phyloP scores from a whole-genome alignment of 257 asterid species.

The Linderniella brevidens region DNA sequence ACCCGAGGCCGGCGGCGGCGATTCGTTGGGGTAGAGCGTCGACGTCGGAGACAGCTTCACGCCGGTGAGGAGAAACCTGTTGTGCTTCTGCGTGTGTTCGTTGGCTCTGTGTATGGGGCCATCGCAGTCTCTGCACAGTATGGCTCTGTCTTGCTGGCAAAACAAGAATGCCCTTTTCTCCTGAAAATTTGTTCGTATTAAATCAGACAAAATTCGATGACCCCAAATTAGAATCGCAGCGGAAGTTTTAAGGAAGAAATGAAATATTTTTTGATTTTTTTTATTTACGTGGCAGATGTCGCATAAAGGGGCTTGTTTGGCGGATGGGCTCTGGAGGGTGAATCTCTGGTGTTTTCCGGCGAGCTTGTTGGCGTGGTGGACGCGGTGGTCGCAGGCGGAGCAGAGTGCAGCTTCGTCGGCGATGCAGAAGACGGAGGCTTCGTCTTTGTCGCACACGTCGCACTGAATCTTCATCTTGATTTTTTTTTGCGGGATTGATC shows the following conservation, averaged over 20 bases:
- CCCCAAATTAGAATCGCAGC: neutral
- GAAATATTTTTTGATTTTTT: neutral
- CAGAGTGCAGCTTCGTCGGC: slow-evolving; percentile 94
- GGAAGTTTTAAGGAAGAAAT: neutral
- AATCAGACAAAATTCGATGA: neutral
- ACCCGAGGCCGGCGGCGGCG: slow-evolving; percentile 12
- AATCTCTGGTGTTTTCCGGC: slow-evolving; percentile 80
- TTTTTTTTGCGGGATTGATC: no score
- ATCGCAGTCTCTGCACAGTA: slow-evolving; percentile 82
- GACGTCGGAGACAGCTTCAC: slow-evolving; percentile 43
- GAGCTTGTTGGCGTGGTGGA: slow-evolving; percentile 93
- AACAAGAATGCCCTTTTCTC: slow-evolving; percentile 73
- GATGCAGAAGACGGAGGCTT: slow-evolving; percentile 48
- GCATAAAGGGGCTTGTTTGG: slow-evolving; percentile 50
- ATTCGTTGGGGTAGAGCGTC: slow-evolving; percentile 14
- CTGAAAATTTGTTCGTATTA: slow-evolving; percentile 14
- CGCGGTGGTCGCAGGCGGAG: slow-evolving; percentile 78
- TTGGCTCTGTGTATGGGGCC: slow-evolving; percentile 57
- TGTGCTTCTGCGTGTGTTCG: slow-evolving; percentile 57
- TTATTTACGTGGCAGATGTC: slow-evolving; percentile 66
- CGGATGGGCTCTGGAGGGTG: slow-evolving; percentile 45
- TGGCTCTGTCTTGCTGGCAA: slow-evolving; percentile 89
- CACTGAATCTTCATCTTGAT: slow-evolving; percentile 75
- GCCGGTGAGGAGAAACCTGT: slow-evolving; percentile 69
- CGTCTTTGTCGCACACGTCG: slow-evolving; percentile 64